Evolutionary conservation across 2,329 filamentous ascomycete genomes (phyloP), one percentile per base, ranked within the genome.

Genomic region (Fusarium citri): DNA sequence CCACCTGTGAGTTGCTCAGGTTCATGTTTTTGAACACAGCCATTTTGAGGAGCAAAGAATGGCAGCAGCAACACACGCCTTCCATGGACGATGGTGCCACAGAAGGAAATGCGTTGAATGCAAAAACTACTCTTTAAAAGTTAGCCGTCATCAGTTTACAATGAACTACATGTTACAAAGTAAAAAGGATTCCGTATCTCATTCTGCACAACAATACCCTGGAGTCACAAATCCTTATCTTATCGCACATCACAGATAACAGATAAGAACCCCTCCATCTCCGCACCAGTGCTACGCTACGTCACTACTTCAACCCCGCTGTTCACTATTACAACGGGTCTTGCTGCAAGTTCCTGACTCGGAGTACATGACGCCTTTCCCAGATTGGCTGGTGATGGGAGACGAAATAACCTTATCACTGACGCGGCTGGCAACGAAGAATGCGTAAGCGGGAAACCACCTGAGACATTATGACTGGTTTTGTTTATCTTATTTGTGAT

Each of bases 121-220:
- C n/a, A n/a, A n/a, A 5, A 28, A 28, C 0, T 14, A 28, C 11
- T 14, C 1, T 6, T 28, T 2, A 14, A 14, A 14, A 12, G 2
- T 12, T 4, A 14, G 2, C 4, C 5, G 11, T 12, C 12, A 28
- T 28, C 11, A 5, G 6, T 12, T 28, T 28, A 28, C 11, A 28
- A 28, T 28, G 5, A 28, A 28, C 2, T 12, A 14, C 11, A 12
- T 2, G 2, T 14, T 30, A 2, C 28, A 30, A 30, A 15, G 28
- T 1, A 30, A 6, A 30, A n/a, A n/a, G 16, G 8, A 18, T 18
- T 10, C 2, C 8, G 10, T 34, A 0, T 6, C 6, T 9, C 16
- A 18, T 18, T 18, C 2, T n/a, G 9, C 10, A 37, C 18, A 11
- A 11, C 18, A 4, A 37, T 37, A 37, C 34, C 34, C 34, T 37